Conservation (phyloP, 805 yeast genomes). For the Komagataella mondaviorum region DNA sequence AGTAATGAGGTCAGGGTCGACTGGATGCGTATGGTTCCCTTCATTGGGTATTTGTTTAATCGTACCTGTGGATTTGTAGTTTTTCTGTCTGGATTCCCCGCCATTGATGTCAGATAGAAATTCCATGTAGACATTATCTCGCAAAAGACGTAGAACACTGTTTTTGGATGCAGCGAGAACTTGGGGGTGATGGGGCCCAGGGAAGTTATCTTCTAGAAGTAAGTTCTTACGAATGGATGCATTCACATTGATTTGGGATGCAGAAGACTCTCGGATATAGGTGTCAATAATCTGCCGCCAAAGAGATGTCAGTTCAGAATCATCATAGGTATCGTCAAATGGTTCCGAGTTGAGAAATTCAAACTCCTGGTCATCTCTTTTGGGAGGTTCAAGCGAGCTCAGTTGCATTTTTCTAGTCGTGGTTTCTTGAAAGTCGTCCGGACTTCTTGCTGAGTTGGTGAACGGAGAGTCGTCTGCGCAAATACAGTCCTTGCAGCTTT, state of each 20-base stretch:
- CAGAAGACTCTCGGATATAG: constrained; percentile 28
- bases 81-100: background rate
- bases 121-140: constrained; percentile 19
- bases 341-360: background rate
- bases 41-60: background rate
- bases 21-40: background rate
- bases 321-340: background rate
- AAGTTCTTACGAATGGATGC: constrained; percentile 18
- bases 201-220: constrained; percentile 12
- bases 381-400: background rate
- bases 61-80: background rate
- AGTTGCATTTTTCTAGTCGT: background rate
- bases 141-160: constrained; percentile 15
- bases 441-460: background rate
- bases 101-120: constrained; percentile 3
- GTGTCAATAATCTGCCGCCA: constrained; percentile 19
- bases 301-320: background rate
- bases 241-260: constrained; percentile 35
- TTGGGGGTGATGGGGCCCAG: constrained; percentile 18
- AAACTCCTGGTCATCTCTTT: background rate
- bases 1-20: background rate
- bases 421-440: background rate
- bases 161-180: constrained; percentile 17
- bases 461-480: background rate
- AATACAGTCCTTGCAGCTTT: background rate